Evolutionary conservation across 1,284 basidiomycete genomes (phyloP).

Genomic region (Cryptococcus maquisensis): DNA sequence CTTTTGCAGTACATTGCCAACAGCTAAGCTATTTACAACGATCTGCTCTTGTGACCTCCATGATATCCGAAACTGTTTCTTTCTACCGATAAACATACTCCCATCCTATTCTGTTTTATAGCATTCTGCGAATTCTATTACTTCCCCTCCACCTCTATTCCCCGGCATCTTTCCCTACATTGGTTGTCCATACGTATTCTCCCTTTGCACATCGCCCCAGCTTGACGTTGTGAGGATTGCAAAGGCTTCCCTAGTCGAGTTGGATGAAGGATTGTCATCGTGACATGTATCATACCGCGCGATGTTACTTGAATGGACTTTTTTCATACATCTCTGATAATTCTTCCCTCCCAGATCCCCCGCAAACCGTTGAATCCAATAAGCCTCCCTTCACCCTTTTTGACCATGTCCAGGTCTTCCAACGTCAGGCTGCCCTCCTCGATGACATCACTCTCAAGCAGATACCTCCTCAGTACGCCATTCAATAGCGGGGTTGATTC

Average conservation of each 20-base stretch:
- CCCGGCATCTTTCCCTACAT: neutral
- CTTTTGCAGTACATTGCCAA: conserved; percentile 1
- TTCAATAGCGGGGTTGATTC: conserved; percentile 24
- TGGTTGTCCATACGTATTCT: neutral
- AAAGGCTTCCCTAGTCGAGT: no score
- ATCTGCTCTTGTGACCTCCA: neutral
- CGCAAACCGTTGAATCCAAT: conserved; percentile 44
- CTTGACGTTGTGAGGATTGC: neutral
- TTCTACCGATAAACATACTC: neutral
- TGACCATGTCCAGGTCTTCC: conserved; percentile 20
- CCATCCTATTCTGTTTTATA: neutral
- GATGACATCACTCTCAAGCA: conserved; percentile 27
- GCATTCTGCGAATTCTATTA: no score
- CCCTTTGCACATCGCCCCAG: neutral
- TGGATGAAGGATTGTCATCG: no score
- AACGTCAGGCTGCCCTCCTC: conserved; percentile 26
- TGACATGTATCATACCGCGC: no score
- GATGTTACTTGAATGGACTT: no score
- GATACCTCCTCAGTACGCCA: conserved; percentile 33
- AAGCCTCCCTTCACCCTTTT: conserved; percentile 21
- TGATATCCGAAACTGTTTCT: neutral
- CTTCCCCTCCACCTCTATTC: neutral
- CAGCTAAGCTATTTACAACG: neutral
- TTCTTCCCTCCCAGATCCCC: conserved; percentile 1
- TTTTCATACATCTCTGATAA: neutral